Percentiles rank a stretch among this genome's conserved stretches.
phyloP scores from a whole-genome alignment of 306 rosid genomes.

The Casuarina cunninghamiana region DNA sequence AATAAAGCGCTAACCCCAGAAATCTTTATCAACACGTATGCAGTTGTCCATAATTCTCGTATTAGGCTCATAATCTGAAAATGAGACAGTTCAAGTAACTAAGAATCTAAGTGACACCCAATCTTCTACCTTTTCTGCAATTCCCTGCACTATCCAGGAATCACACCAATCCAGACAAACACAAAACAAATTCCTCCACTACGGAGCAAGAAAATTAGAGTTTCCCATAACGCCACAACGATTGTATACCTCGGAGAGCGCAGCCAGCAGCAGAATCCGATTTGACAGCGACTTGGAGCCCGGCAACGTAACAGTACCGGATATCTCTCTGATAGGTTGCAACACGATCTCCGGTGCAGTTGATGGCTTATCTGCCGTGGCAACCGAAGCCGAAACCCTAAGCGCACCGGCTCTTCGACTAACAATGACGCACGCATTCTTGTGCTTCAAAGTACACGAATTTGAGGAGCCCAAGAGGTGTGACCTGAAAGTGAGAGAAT shows the following conservation, averaged over 20 bases:
- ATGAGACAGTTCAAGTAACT: neutral
- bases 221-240: neutral
- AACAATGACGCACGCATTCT: conserved; percentile 29
- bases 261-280: conserved; percentile 92
- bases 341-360: conserved; percentile 80
- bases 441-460: conserved; percentile 45
- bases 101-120: neutral
- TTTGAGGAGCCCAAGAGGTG: conserved; percentile 46
- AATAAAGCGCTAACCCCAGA: neutral
- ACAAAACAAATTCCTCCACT: neutral
- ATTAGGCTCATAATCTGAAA: neutral
- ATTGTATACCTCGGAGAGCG: conserved; percentile 86
- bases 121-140: neutral
- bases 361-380: conserved; percentile 74
- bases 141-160: neutral
- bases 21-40: neutral
- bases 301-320: conserved; percentile 82
- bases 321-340: conserved; percentile 86
- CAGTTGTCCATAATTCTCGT: neutral
- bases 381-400: conserved; percentile 63
- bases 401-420: conserved; percentile 30
- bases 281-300: conserved; percentile 95
- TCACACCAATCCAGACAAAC: neutral
- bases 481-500: conserved; percentile 52
- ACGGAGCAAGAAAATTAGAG: neutral